Evolutionary conservation across 805 yeast species (phyloP), one percentile per base, ranked within the genome.

Genomic region (Monosporozyma aerobia): DNA sequence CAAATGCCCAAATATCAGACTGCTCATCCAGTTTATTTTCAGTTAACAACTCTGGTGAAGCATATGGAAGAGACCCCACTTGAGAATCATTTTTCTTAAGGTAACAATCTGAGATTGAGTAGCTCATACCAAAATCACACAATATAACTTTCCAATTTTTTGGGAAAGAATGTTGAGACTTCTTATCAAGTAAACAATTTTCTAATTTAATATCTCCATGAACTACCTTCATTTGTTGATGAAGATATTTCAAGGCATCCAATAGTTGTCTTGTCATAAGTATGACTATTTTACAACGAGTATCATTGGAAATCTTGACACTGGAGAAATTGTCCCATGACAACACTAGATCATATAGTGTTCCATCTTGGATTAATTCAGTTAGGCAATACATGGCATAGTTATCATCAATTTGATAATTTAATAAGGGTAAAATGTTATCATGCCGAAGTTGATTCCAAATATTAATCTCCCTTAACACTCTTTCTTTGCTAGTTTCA

Each of bases 1-100:
- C 98, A 46, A 87, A 75, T 0, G 97, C 95, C 97, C 97, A 90
- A 5, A 87, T 77, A 69, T 90, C 98, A 1, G 90, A 83, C 41
- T 80, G 71, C 2, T 87, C 83, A 2, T 85, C 84, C 62, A 61
- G 14, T 1, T 30, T 22, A 19, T 52, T 49, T 14, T 50, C 47
- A 2, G 25, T 27, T 43, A 90, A 69, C 16, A 89, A 73, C 64
- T 90, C 97, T 0, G 98, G 98, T 0, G 96, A 80, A 0, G 97
- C 95, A 65, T 89, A 90, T 0, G 97, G 97, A 33, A 90, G 73
- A 1, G 96, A 90, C 0, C 98, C 98, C 48, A 88, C 86, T 59
- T 83, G 85, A 23, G 80, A 71, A 10, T 46, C 51, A 10, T 45
- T 16, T 29, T 29, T 19, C 16, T 22, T 29, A 13, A 5, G 37